Percentiles rank a stretch among this genome's conserved stretches.
Evolutionary conservation across 306 rosid genomes (phyloP).

Genomic region (Lathyrus aphaca): DNA sequence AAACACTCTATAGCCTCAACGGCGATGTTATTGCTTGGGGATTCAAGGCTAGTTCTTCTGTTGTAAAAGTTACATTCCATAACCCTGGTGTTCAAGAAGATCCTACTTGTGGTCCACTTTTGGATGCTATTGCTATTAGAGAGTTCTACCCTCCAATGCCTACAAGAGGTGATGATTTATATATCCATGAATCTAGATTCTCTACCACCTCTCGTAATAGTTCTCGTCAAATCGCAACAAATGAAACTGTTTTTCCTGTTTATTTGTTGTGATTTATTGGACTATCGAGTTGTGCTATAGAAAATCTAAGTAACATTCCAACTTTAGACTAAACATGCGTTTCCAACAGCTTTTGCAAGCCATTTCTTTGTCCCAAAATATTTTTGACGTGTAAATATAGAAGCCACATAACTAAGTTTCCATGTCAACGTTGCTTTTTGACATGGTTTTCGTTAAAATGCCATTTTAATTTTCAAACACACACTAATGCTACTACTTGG

Average conservation of each 20-base stretch:
- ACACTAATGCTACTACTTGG: background rate
- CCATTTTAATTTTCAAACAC: no score
- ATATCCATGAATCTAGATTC: background rate
- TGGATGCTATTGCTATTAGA: slow-evolving; percentile 88
- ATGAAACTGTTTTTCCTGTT: background rate
- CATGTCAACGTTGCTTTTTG: no score
- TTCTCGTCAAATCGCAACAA: background rate
- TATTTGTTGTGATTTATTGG: background rate
- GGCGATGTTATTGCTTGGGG: slow-evolving; percentile 92
- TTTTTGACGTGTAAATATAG: no score
- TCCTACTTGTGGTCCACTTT: slow-evolving; percentile 92
- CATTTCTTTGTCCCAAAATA: no score
- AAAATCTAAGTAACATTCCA: background rate
- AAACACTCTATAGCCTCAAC: slow-evolving; percentile 77
- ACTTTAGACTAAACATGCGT: background rate
- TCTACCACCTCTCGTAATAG: background rate
- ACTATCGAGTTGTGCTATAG: background rate
- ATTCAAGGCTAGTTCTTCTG: slow-evolving; percentile 49
- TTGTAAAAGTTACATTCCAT: slow-evolving; percentile 62
- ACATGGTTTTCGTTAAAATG: no score
- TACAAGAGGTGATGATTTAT: slow-evolving; percentile 58
- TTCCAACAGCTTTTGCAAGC: no score
- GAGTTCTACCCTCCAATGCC: slow-evolving; percentile 61
- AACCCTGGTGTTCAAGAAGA: slow-evolving; percentile 91
- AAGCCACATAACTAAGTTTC: no score